Percentiles rank a stretch among this genome's conserved stretches.
These are phyloP conservation scores for Tarenaya hassleriana DNA, from an alignment of 345 rosid species.

Conservation along the genomic window DNA sequence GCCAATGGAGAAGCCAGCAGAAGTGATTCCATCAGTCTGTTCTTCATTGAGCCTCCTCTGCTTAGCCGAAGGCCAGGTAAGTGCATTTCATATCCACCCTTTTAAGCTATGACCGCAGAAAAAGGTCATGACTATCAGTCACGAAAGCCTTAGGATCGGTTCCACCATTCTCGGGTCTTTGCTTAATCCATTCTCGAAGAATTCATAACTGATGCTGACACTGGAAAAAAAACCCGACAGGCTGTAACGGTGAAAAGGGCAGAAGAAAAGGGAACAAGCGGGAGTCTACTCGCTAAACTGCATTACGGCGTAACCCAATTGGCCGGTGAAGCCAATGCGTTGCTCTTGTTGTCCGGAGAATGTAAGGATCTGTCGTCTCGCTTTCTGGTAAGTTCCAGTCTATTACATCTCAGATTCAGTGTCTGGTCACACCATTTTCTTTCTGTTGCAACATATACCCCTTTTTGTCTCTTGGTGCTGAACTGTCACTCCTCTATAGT, in stretches of 20 bases:
- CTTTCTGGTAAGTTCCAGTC: constrained; percentile 41
- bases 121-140: neutral
- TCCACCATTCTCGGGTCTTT: neutral
- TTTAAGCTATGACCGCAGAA: no score
- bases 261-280: constrained; percentile 50
- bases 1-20: constrained; percentile 50
- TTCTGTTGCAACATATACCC: no score
- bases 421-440: no score
- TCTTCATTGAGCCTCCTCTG: constrained; percentile 55
- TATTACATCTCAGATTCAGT: no score
- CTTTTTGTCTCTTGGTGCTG: no score
- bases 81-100: constrained; percentile 9
- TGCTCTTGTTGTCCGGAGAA: constrained; percentile 34
- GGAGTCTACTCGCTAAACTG: constrained; percentile 54
- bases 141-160: neutral
- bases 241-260: constrained; percentile 55
- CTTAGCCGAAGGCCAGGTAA: constrained; percentile 85
- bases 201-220: constrained; percentile 4
- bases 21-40: constrained; percentile 47
- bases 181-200: neutral
- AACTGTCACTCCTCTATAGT: no score
- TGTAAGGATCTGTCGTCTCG: constrained; percentile 46
- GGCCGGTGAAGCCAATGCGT: constrained; percentile 43
- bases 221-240: constrained; percentile 25
- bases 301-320: constrained; percentile 58